phyloP scores from a whole-genome alignment of 306 rosid species.

The Prunus campanulata region DNA sequence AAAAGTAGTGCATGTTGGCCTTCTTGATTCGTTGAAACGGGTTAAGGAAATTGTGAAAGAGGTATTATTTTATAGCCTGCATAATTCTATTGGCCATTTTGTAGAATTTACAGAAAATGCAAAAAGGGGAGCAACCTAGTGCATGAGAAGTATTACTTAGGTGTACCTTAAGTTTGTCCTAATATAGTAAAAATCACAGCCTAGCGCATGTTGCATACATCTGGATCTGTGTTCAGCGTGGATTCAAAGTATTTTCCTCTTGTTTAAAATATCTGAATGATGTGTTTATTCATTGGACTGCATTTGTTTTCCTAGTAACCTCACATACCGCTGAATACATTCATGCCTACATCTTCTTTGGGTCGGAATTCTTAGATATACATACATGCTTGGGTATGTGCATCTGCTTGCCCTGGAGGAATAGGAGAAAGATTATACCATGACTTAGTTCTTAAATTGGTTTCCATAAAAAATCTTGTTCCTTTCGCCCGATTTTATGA shows the following conservation, averaged over 20 bases:
- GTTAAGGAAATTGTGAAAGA: conserved; percentile 90
- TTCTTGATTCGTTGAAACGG: conserved; percentile 84
- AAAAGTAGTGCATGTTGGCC: conserved; percentile 52
- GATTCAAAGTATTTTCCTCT: background rate
- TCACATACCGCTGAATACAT: background rate
- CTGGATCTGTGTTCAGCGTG: background rate
- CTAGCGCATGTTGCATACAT: background rate
- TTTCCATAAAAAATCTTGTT: too few relatives aligned
- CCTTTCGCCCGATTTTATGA: too few relatives aligned
- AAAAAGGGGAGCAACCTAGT: background rate
- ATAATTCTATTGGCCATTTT: background rate
- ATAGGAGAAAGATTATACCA: too few relatives aligned
- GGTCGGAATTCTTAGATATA: too few relatives aligned
- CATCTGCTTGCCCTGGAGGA: too few relatives aligned
- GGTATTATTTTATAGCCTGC: conserved; percentile 47
- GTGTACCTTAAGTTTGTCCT: background rate
- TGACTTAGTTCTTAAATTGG: too few relatives aligned
- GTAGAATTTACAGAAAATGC: background rate
- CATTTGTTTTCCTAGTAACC: background rate
- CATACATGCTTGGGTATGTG: too few relatives aligned
- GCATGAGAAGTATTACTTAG: background rate
- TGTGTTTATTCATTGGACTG: background rate
- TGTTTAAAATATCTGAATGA: conserved; percentile 2
- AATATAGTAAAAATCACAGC: background rate
- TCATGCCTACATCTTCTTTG: too few relatives aligned